A percentile compares a stretch with the other conserved stretches of the same genome.
phyloP scores from a whole-genome alignment of 495 filamentous ascomycete species.

The Neurospora discreta region DNA sequence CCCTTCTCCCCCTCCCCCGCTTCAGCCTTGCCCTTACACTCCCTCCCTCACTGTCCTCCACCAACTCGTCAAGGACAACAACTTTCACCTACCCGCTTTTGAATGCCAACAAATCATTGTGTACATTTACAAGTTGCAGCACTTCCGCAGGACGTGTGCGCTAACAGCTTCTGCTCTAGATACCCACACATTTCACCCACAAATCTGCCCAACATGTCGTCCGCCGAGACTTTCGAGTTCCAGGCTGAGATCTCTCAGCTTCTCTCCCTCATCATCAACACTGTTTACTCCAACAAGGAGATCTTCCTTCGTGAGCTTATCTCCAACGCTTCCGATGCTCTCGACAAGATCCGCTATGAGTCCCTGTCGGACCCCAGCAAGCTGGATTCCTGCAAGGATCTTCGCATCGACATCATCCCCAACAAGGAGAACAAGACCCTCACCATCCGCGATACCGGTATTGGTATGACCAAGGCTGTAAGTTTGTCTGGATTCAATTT shows the following conservation, averaged over 20 bases:
- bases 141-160: not conserved
- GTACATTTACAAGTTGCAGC: not conserved
- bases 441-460: constrained; percentile 93
- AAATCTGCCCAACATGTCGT: constrained; percentile 47
- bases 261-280: constrained; percentile 98
- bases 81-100: not conserved
- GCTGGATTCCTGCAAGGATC: constrained; percentile 92
- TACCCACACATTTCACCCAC: constrained; percentile 13
- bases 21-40: not conserved
- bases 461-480: constrained; percentile 99
- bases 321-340: constrained; percentile 94
- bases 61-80: not conserved
- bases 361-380: constrained; percentile 92
- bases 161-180: constrained; percentile 10
- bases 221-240: constrained; percentile 91
- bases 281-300: constrained; percentile 99
- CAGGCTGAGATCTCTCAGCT: constrained; percentile 99
- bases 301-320: constrained; percentile 98
- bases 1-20: not conserved
- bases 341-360: constrained; percentile 99
- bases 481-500: constrained; percentile 29
- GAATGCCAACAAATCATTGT: not conserved
- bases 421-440: constrained; percentile 94
- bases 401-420: constrained; percentile 96
- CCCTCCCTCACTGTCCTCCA: not conserved